A percentile compares a stretch with the other conserved stretches of the same genome.
Evolutionary conservation across 179 eudicot species (phyloP).

Genomic region (Silene vulgaris): DNA sequence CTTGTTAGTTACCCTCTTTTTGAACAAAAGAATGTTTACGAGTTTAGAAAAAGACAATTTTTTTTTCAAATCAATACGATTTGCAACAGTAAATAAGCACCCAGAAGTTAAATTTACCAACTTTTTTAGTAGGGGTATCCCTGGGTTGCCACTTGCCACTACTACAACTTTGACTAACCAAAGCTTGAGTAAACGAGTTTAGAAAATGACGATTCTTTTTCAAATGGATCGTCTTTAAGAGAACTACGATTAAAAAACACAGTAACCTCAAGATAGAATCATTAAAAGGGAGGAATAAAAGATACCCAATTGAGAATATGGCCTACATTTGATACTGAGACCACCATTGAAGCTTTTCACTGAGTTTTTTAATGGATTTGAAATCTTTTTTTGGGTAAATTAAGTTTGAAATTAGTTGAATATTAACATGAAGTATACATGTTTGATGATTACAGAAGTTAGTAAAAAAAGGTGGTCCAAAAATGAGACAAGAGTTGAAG

Average conservation of each 20-base stretch:
- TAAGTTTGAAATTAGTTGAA: background rate
- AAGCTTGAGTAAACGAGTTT: no score
- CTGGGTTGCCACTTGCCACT: no score
- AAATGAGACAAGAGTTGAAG: conserved; percentile 11
- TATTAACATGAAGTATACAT: background rate
- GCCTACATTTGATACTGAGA: conserved; percentile 35
- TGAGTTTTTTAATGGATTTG: conserved; percentile 16
- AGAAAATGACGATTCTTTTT: no score
- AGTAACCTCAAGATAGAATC: conserved; percentile 22
- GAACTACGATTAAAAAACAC: background rate
- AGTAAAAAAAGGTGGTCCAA: conserved; percentile 5
- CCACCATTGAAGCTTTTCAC: conserved; percentile 34
- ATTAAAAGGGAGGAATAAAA: conserved; percentile 23
- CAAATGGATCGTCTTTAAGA: no score
- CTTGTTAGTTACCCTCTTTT: no score
- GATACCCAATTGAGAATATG: conserved; percentile 41
- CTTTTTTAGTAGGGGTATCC: no score
- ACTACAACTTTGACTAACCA: no score
- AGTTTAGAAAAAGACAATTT: no score
- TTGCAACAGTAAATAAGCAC: no score
- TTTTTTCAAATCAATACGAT: no score
- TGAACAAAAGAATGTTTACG: no score
- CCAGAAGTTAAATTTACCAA: no score
- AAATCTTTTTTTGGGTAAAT: background rate
- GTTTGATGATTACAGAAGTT: background rate